These are phyloP conservation scores for Ceratocystis cubensis DNA, from an alignment of 2,329 filamentous ascomycete species.

Conservation along the genomic window DNA sequence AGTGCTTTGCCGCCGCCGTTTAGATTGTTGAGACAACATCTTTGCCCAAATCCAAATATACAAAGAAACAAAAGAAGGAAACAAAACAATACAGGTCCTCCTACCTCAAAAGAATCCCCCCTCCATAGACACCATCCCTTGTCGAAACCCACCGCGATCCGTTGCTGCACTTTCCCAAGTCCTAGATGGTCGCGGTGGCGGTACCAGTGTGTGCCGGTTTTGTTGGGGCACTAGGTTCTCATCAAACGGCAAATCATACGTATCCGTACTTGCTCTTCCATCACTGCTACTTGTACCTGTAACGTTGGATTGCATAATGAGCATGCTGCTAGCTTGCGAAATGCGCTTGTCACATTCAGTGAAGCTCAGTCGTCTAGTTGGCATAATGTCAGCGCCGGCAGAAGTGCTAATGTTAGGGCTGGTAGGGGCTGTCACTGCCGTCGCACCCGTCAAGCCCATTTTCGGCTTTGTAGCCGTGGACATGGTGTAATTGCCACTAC, in stretches of 20 bases:
- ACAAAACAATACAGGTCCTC: conserved; percentile 1
- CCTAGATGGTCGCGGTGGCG: conserved; percentile 16
- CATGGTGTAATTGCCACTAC: background rate
- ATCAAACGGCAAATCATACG: conserved; percentile 13
- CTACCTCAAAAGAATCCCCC: conserved; percentile 16
- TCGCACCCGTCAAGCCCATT: background rate
- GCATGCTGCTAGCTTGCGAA: conserved; percentile 47
- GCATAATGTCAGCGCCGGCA: conserved; percentile 24
- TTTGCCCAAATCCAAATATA: background rate
- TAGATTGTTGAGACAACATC: conserved; percentile 2
- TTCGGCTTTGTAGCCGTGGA: background rate
- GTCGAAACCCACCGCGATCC: conserved; percentile 7
- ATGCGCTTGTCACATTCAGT: conserved; percentile 48
- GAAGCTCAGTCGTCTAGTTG: conserved; percentile 47
- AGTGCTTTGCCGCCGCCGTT: conserved; percentile 20
- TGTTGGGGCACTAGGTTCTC: conserved; percentile 7
- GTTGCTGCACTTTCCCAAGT: conserved; percentile 14
- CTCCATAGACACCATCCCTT: conserved; percentile 12
- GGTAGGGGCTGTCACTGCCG: background rate
- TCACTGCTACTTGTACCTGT: conserved; percentile 39
- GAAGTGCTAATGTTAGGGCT: background rate
- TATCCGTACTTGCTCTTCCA: conserved; percentile 12
- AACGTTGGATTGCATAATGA: conserved; percentile 46
- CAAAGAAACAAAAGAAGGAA: conserved; percentile 11
- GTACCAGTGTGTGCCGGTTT: conserved; percentile 11